phyloP scores from a whole-genome alignment of 306 rosid species.

The Morella rubra region DNA sequence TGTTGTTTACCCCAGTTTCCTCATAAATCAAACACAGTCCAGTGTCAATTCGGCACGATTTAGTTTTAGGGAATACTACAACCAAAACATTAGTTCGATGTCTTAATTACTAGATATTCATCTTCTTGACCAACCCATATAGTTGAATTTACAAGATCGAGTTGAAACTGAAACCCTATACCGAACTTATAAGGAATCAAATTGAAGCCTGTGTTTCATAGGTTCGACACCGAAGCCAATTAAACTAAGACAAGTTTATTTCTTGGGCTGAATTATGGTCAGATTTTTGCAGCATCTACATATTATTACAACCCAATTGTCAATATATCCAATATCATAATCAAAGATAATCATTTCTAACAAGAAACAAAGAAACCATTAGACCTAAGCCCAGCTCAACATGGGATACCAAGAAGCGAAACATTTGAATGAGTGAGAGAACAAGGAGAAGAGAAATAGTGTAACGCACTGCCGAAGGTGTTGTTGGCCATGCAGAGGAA shows the following conservation, averaged over 20 bases:
- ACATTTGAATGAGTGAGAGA: neutral
- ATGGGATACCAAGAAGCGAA: too few relatives aligned
- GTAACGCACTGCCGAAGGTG: constrained; percentile 82
- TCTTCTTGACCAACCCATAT: neutral
- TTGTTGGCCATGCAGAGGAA: constrained; percentile 97
- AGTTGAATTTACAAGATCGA: neutral
- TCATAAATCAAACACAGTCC: neutral
- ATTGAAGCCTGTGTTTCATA: neutral
- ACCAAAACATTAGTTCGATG: neutral
- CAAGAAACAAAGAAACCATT: too few relatives aligned
- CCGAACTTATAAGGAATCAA: neutral
- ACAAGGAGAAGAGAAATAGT: neutral
- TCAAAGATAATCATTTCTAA: neutral
- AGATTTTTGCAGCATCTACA: too few relatives aligned
- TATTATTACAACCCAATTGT: too few relatives aligned
- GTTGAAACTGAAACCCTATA: neutral
- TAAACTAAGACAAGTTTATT: neutral
- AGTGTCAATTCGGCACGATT: neutral
- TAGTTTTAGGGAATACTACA: neutral
- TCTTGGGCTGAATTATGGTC: too few relatives aligned
- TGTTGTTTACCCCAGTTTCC: neutral
- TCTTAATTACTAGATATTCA: neutral
- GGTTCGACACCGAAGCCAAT: neutral
- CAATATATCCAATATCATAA: too few relatives aligned
- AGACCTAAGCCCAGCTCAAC: too few relatives aligned